Base-by-base conservation (phyloP, 345 rosid species). In the Chamaenerion angustifolium region DNA sequence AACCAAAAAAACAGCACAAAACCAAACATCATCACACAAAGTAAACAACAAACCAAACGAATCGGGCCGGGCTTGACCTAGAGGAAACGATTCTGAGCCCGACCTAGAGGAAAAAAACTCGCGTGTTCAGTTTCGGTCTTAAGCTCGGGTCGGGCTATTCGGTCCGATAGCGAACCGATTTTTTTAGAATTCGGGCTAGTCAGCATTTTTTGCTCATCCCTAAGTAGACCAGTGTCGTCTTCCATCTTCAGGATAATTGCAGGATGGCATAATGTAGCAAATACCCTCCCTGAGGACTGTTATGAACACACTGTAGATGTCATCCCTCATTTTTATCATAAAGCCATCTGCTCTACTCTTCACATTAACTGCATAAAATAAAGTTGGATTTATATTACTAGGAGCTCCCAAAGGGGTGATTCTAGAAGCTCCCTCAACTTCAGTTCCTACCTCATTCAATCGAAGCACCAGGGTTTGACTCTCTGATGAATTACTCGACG, bases 221-320 rank as follows among this genome's bases (percentile, higher is more conserved):
- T n/a, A n/a, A 86, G 86, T 65, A 90, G 95, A 68, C 94, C 98
- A 4, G 95, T 90, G 44, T 88, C 94, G 49, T 90, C 98, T 69
- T 90, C 98, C 98, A 86, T 90, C 78, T 77, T 90, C 82, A 90
- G 70, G 14, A 90, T 92, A 43, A 90, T 90, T 1, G 94, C 98
- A 60, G 95, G 98, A 58, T 83, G 98, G 94, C 79, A 53, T 83
- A 77, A 65, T 90, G 84, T 0, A 84, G 86, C 21, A 83, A 56
- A 66, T 77, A 86, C 16, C 86, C 86, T 43, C 94, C 88, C 58
- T 86, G 94, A 68, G 95, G 92, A 56, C 79, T 86, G 70, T 86
- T 86, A 25, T 85, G 94, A 13, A 78, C 80, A 56, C 98, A 90
- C 51, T 86, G 56, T 46, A 90, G 63, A 60, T 72, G 19, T 95